phyloP scores from a whole-genome alignment of 805 yeast genomes.

The Nakazawaea pomicola region DNA sequence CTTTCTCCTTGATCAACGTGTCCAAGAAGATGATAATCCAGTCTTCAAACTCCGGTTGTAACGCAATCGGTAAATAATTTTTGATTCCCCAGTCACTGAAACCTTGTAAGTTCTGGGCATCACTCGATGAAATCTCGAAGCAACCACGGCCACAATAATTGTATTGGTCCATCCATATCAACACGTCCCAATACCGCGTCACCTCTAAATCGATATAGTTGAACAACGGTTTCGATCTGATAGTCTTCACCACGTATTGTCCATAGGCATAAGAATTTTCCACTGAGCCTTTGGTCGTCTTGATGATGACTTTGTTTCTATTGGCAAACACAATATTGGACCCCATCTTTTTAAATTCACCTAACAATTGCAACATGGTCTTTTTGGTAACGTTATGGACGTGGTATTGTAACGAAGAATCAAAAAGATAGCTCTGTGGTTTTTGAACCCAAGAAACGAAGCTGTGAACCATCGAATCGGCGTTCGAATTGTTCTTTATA shows the following conservation, averaged over 20 bases:
- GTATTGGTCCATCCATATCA: conserved; percentile 91
- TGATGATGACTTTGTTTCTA: conserved; percentile 65
- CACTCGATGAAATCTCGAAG: conserved; percentile 37
- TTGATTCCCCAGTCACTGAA: conserved; percentile 75
- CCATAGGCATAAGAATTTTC: conserved; percentile 90
- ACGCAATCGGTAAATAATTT: conserved; percentile 64
- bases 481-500: conserved; percentile 54
- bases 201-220: conserved; percentile 73
- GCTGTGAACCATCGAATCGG: conserved; percentile 78
- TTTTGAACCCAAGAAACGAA: conserved; percentile 85
- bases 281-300: conserved; percentile 71
- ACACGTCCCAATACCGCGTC: conserved; percentile 82
- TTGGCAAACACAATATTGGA: conserved; percentile 76
- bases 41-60: conserved; percentile 79
- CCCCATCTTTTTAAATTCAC: conserved; percentile 78
- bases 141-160: conserved; percentile 77
- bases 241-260: conserved; percentile 72
- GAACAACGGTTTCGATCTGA: conserved; percentile 77
- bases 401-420: conserved; percentile 76
- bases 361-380: conserved; percentile 71
- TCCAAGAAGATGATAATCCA: conserved; percentile 81
- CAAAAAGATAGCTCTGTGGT: conserved; percentile 68
- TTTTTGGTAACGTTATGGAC: conserved; percentile 82
- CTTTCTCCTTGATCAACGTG: conserved; percentile 54
- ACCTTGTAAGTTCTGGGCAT: conserved; percentile 41